A percentile compares a stretch with the other conserved stretches of the same genome.
Evolutionary conservation across 441 rosid species (phyloP).

Genomic region (Arabidopsis hybrid): DNA sequence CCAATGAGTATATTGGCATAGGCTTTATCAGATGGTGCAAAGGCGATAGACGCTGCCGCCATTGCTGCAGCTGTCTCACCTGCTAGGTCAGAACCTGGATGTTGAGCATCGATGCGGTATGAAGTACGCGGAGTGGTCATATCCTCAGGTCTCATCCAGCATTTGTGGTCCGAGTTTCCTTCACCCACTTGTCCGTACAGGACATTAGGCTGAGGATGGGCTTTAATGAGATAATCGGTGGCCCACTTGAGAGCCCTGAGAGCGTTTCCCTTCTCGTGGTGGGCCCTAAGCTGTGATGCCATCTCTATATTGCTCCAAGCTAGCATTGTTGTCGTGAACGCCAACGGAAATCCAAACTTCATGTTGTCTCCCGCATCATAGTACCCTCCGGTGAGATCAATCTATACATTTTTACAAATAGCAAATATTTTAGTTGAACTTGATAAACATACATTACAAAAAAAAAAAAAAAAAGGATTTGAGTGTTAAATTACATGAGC

Average conservation of each 20-base stretch:
- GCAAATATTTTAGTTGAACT: not conserved
- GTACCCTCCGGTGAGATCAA: slow-evolving; percentile 57
- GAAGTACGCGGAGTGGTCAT: slow-evolving; percentile 51
- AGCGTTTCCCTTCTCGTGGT: slow-evolving; percentile 36
- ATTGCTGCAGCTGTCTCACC: slow-evolving; percentile 58
- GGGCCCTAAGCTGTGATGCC: slow-evolving; percentile 18
- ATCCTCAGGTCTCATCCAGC: slow-evolving; percentile 64
- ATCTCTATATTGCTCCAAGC: slow-evolving; percentile 62
- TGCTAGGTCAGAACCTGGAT: slow-evolving; percentile 57
- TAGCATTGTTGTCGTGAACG: slow-evolving; percentile 55
- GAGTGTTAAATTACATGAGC: slow-evolving; percentile 31
- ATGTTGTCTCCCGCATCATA: slow-evolving; percentile 61
- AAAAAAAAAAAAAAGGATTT: too few species aligned
- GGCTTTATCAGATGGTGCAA: slow-evolving; percentile 2
- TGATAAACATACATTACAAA: not conserved
- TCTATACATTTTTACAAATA: slow-evolving; percentile 31
- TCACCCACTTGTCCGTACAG: slow-evolving; percentile 61
- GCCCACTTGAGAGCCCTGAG: slow-evolving; percentile 53
- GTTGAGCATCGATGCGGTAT: slow-evolving; percentile 47
- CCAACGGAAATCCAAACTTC: slow-evolving; percentile 58
- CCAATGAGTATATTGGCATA: slow-evolving; percentile 44
- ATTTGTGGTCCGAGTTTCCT: slow-evolving; percentile 47
- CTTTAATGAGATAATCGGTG: slow-evolving; percentile 56
- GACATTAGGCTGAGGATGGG: slow-evolving; percentile 48
- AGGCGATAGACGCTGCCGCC: slow-evolving; percentile 56